Evolutionary conservation across 2,329 filamentous ascomycete genomes (phyloP), one percentile per base, ranked within the genome.

Genomic region (Fusarium nelsonii): DNA sequence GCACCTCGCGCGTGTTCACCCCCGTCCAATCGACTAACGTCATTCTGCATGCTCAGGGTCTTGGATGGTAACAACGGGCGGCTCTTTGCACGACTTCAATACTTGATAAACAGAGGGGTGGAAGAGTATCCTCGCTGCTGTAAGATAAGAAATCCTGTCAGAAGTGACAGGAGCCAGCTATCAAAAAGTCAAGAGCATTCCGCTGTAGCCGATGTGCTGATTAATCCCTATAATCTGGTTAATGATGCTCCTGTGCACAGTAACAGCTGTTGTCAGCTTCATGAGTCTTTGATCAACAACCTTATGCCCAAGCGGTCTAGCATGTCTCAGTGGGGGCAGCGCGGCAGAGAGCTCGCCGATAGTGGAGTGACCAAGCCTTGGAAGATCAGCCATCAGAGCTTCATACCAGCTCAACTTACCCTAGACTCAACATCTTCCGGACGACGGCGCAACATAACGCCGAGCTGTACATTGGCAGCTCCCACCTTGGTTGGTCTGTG

Each of bases 401-500:
- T 10, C 18, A 8, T 12, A 3, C 3, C 4, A 8, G 9, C 11
- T 23, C 9, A 8, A 1, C 36, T 9, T 73, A 73, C 72, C 72
- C 72, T 73, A 61, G 26, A 73, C 56, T 10, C 1, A 0, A 0
- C 15, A 10, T 34, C 6, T 1, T 1, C 34, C 71, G 72, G 72
- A 58, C 39, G 23, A 26, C 71, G 73, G 71, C 44, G 10, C 40
- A 74, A 74, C 49, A 28, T 66, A 69, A 55, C 15, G 44, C 73
- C 73, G 72, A 43, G 18, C 39, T 34, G 23, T 45, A 41, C 59
- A 28, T 23, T 43, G 58, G 40, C 43, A 64, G 60, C 62, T 67
- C 56, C 62, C 45, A 50, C 58, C 50, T 28, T 34, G 30, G 36
- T 23, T 74, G 73, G 73, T 50, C 73, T 63, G 71, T 74, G 73